Evolutionary conservation across 2,329 filamentous ascomycete genomes (phyloP), one percentile per base, ranked within the genome.

Genomic region (Pseudocercospora pini-densiflorae): DNA sequence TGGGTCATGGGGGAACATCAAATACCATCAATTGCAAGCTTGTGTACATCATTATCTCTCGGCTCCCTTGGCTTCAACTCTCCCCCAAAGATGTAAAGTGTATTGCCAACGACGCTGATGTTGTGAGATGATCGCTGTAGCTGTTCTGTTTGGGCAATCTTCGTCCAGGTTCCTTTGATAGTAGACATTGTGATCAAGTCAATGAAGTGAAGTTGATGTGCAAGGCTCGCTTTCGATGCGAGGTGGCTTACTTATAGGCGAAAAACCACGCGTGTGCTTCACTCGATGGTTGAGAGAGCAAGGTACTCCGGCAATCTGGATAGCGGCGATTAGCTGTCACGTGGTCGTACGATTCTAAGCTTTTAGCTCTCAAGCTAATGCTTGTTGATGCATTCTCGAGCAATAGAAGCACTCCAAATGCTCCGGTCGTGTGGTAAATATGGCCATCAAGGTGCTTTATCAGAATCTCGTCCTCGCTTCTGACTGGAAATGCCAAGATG

Each of bases 81-180:
- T 71, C 92, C 93, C 66, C 93, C 92, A 75, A 93, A 96, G 73
- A 96, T 83, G 77, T 88, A 90, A 53, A 86, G 84, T n/a, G 81
- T 83, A 14, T 84, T 81, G 36, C 51, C 64, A 5, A 71, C 51
- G 54, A 80, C 81, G 23, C 90, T 78, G 47, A 90, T 82, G 2
- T 87, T 86, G 75, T 95, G 92, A 0, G 92, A 93, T 1, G 92
- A 94, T 62, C 92, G 89, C 45, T 88, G 87, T 7, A 93, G 83
- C 36, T 76, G 71, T 29, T 79, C 76, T 21, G 71, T 70, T 1
- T 71, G 62, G 61, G 77, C 66, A 21, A 82, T 67, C 23, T 77
- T 76, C 33, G 73, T 77, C 81, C 81, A 83, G 43, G 62, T 65
- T 5, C 65, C 70, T 49, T 62, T 45, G 57, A 68, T 60, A 4